Base-by-base conservation (phyloP, 495 filamentous ascomycete species). In the Daldinia bambusicola region DNA sequence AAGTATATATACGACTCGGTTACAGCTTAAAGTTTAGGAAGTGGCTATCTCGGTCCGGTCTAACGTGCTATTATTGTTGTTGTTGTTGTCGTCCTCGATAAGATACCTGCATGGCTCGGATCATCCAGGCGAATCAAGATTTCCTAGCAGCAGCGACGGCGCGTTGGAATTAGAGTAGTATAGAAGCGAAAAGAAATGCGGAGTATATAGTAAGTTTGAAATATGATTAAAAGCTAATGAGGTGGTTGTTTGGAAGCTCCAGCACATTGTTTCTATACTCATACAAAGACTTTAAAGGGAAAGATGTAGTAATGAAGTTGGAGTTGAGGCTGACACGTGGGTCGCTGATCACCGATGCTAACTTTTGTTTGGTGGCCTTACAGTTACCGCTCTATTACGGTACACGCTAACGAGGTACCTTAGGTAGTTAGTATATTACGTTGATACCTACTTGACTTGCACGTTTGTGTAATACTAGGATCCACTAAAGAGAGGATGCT, bases 281-380 rank as follows among this genome's bases (percentile, higher is more conserved):
- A 12, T 53, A 55, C 41, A 58, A 74, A 61, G 18, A 51, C 38
- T 67, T 40, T 45, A 50, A 67, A 38, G 45, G 41, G 57, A 57
- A 48, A 48, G 58, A 56, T 74, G 71, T 63, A 74, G 67, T 62
- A 16, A 37, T 53, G 59, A 70, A 70, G 67, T 70, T 63, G 30
- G 53, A 63, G 30, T 66, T 74, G 71, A 74, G 71, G 71, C 71
- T 74, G 71, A 74, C 62, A 70, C 71, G 71, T 74, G 71, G 71
- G 71, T 69, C 70, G 8, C 58, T 22, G 57, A 58, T 66, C 57
- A 60, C 30, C 50, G 63, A 60, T 59, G 34, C 62, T 43, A 59
- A 16, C 50, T 63, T 61, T 72, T 61, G 51, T 57, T 52, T 66
- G 34, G 65, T 64, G 37, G 57, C 55, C 55, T 36, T 55, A 32